Evolutionary conservation across 495 filamentous ascomycete species (phyloP), one percentile per base, ranked within the genome.

Genomic region (Penicillium desertorum): DNA sequence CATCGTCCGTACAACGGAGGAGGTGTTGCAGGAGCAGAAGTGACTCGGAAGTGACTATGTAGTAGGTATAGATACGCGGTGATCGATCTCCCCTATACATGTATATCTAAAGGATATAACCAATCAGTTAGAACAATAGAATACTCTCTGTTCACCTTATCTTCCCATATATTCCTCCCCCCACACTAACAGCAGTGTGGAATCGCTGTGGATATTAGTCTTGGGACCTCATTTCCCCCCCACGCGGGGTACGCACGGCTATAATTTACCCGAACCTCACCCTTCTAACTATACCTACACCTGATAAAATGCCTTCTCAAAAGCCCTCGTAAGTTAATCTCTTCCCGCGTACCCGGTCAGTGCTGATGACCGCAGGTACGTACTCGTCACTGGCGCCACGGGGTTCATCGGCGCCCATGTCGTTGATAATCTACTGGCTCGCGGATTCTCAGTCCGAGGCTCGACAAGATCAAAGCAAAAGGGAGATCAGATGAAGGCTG

Each of bases 1-100:
- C 45, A 46, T 97, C 4, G 86, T 91, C 1, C 74, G 81, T 56
- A 82, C 79, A 8, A 81, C 88, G 0, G 88, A 90, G 71, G 84
- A 86, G 62, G 75, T 85, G 12, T 67, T 78, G 12, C 41, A 62
- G 27, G 39, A 44, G 54, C 56, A 62, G 46, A 59, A 62, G 20
- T 64, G 53, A 29, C 41, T 48, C 3, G 2, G 17, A 1, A 11
- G 17, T 34, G 27, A 20, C 20, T 4, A 29, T 30, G 9, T 8
- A 17, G 16, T 39, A 9, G n/a, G 17, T 19, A 11, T 20, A 32
- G 20, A 46, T 46, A 7, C 43, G 22, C 7, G 43, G 4, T 22
- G 23, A 14, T n/a, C 14, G 20, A 47, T 30, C 6, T 29, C 8
- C 8, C n/a, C 16, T 22, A 32, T 48, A 20, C 17, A 34, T 34